phyloP scores from a whole-genome alignment of 768 basidiomycete species.

The Pleurotus tuoliensis region DNA sequence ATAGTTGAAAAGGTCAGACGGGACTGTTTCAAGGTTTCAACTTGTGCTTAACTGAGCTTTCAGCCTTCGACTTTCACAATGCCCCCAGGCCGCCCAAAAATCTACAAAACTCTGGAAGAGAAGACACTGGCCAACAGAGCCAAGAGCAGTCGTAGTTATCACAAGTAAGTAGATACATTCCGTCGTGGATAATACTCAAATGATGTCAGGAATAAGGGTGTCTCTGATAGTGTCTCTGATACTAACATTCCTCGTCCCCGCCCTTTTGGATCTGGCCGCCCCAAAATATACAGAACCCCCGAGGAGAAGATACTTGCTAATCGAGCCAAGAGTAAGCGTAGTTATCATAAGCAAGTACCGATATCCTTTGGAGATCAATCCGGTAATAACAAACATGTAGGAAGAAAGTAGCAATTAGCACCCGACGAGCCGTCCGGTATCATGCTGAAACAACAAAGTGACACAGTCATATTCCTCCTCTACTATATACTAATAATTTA shows the following conservation, averaged over 20 bases:
- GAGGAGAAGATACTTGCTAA: slow-evolving; percentile 11
- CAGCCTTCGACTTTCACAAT: neutral
- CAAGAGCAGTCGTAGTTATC: slow-evolving; percentile 10
- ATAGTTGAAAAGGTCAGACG: neutral
- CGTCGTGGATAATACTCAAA: neutral
- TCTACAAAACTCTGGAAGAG: slow-evolving; percentile 14
- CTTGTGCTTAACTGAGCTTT: neutral
- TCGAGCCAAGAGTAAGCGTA: slow-evolving; percentile 9
- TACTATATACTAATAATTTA: too few species aligned
- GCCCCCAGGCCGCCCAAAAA: slow-evolving; percentile 2
- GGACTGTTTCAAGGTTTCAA: neutral
- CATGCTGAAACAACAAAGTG: neutral
- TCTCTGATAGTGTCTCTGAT: neutral
- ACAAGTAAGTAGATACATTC: slow-evolving; percentile 3
- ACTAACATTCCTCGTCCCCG: neutral
- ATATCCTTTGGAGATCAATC: neutral
- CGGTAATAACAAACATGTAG: neutral
- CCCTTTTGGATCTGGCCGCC: slow-evolving; percentile 1
- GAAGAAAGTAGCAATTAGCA: neutral
- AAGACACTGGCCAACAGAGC: slow-evolving; percentile 6
- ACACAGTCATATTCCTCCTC: neutral
- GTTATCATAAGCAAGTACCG: slow-evolving; percentile 9
- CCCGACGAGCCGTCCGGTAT: neutral
- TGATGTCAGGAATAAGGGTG: neutral
- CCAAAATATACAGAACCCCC: slow-evolving; percentile 11